Base-by-base conservation (phyloP, 768 basidiomycete genomes). In the Rhodotorula sphaerocarpa region DNA sequence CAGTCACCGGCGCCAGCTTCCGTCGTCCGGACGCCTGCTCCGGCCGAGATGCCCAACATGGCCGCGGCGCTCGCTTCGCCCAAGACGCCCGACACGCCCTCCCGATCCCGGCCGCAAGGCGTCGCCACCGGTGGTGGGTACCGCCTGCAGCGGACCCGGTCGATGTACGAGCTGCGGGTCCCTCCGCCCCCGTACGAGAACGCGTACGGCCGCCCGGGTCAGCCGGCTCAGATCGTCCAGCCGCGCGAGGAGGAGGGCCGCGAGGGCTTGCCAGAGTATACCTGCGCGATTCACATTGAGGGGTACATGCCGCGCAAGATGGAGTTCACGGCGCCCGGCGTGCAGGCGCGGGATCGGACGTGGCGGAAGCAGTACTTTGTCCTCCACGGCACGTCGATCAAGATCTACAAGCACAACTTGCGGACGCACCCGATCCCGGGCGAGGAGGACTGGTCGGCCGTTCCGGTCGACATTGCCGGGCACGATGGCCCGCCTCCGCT, bases 311-410 rank as follows among this genome's bases (percentile, higher is more conserved):
- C 86, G 2, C 83, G 88, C 50, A 99, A 99, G 79, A 82, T 91
- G 84, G 95, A 99, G 78, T 97, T 99, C 73, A 78, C 76, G 7
- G 75, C 80, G 16, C 90, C 91, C 0, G 91, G 91, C 11, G 79
- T 88, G 4, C 88, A 93, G 74, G 85, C 92, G 11, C 82, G 80
- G 73, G 92, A 97, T 73, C 79, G 95, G 50, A 88, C 90, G 72
- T 99, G 95, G 95, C 82, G 87, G 63, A 79, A 87, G 53, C 83
- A 86, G 54, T 80, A 91, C 67, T 88, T 89, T 73, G 87, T 92
- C 70, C 77, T 99, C 31, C 89, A 95, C 72, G 95, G 95, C 50
- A 96, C 95, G n/a, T 79, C 80, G 65, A 83, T 97, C 73, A 82
- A 82, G 69, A 79, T 96, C 45, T 78, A 75, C 75, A 75, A 75